Base-by-base conservation (phyloP, 23 red algal genomes). In the Gracilaria vermiculophylla region DNA sequence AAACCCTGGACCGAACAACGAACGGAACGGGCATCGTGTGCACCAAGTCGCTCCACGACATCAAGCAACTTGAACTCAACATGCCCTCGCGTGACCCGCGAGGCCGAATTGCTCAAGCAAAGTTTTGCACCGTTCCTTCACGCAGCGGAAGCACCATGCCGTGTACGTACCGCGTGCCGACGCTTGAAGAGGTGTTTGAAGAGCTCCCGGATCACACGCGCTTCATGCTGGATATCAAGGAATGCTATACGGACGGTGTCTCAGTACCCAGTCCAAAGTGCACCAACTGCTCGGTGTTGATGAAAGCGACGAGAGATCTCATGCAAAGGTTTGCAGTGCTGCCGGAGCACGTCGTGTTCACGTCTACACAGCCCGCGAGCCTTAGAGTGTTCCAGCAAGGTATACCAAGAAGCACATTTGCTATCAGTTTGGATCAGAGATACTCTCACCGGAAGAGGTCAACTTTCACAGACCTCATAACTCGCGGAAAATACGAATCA, bases 141-240 rank as follows among this genome's bases (percentile, higher is more conserved):
- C 35, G 31, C 21, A 57, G 51, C 5, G 84, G 84, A 58, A 49
- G 23, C 29, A 78, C 60, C 24, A 29, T 71, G 1, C 69, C 84
- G 5, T 88, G 84, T 65, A 88, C 84, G 6, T 88, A 88, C 54
- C 67, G 84, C 19, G 84, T 88, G 10, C 84, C 84, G 32, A 88
- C 84, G 23, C 28, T 88, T 16, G 55, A 44, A n/a, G 69, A 88
- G 25, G 44, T 78, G 23, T 88, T 88, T 41, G 84, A 88, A 12
- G 84, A 77, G 19, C 53, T 88, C 40, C 84, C 84, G 13, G 45
- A 76, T 24, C 20, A 20, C 36, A 88, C 84, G 55, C 50, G 50
- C 14, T 88, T 77, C 44, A 88, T 88, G 84, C 47, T 88, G 6
- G 84, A 88, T 20, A 69, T 88, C 21, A 88, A 88, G 58, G 53